These are phyloP conservation scores for Canna indica DNA, from an alignment of 176 grass and related monocot species.

Conservation along the genomic window DNA sequence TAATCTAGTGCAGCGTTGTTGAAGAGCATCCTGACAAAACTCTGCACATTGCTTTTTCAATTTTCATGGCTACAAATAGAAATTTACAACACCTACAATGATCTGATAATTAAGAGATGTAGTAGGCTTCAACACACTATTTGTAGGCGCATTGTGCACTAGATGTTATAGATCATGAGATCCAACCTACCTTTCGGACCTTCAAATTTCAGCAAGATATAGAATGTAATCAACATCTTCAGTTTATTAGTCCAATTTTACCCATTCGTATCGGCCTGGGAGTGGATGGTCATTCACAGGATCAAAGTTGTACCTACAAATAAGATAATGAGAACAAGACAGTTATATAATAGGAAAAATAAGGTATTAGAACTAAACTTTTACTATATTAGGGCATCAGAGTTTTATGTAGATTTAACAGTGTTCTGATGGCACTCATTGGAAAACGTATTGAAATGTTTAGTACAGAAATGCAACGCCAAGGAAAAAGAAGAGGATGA, in stretches of 20 bases:
- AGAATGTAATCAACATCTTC: background rate
- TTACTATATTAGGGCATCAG: too few species aligned
- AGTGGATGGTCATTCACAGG: slow-evolving; percentile 17
- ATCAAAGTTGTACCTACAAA: slow-evolving; percentile 19
- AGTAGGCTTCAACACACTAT: background rate
- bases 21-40: background rate
- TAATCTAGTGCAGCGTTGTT: background rate
- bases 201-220: slow-evolving; percentile 4
- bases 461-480: too few species aligned
- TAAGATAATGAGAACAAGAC: background rate
- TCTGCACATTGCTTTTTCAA: background rate
- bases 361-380: too few species aligned
- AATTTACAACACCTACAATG: background rate
- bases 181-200: slow-evolving; percentile 1
- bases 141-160: too few species aligned
- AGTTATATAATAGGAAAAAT: background rate
- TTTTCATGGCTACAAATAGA: background rate
- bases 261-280: slow-evolving; percentile 16
- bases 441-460: too few species aligned
- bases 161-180: too few species aligned
- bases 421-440: too few species aligned
- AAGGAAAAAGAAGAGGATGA: background rate
- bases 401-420: too few species aligned
- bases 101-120: background rate
- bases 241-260: background rate